Percentiles rank a stretch among this genome's conserved stretches.
phyloP scores from a whole-genome alignment of 2,329 filamentous ascomycete genomes.

The Pochonia chlamydosporia region DNA sequence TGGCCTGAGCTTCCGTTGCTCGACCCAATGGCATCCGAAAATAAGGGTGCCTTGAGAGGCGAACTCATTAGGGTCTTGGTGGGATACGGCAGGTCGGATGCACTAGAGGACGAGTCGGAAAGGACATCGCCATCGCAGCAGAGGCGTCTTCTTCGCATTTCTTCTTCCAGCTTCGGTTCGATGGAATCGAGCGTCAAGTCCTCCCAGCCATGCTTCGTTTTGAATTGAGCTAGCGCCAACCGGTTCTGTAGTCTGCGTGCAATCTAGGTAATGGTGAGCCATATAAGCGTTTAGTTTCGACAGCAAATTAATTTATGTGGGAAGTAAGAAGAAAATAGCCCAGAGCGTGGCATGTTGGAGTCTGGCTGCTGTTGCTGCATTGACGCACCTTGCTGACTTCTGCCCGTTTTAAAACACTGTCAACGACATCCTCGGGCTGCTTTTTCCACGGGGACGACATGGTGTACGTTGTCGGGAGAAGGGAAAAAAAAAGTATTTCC shows the following conservation, averaged over 20 bases:
- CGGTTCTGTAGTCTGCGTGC: conserved; percentile 89
- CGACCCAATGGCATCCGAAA: conserved; percentile 74
- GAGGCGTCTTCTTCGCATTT: conserved; percentile 68
- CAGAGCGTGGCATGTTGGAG: not conserved
- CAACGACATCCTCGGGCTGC: conserved; percentile 58
- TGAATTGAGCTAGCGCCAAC: conserved; percentile 92
- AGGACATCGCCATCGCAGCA: conserved; percentile 67
- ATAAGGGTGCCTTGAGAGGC: conserved; percentile 74
- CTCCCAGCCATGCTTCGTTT: conserved; percentile 93
- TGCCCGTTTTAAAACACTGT: conserved; percentile 65
- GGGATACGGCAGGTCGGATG: conserved; percentile 71
- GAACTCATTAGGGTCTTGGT: conserved; percentile 71
- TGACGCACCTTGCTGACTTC: conserved; percentile 69
- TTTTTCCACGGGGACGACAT: conserved; percentile 60
- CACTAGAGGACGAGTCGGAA: conserved; percentile 81
- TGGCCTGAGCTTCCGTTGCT: conserved; percentile 62
- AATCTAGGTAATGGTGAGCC: conserved; percentile 56
- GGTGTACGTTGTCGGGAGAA: conserved; percentile 14
- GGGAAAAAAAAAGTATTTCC: not conserved
- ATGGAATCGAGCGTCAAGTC: conserved; percentile 80
- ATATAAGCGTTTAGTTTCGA: not conserved
- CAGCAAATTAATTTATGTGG: not conserved
- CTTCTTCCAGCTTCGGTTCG: conserved; percentile 76
- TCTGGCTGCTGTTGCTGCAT: not conserved
- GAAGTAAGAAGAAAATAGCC: not conserved